These are phyloP conservation scores for Leptographium radiaticola DNA, from an alignment of 2,329 filamentous ascomycete genomes.

Conservation along the genomic window DNA sequence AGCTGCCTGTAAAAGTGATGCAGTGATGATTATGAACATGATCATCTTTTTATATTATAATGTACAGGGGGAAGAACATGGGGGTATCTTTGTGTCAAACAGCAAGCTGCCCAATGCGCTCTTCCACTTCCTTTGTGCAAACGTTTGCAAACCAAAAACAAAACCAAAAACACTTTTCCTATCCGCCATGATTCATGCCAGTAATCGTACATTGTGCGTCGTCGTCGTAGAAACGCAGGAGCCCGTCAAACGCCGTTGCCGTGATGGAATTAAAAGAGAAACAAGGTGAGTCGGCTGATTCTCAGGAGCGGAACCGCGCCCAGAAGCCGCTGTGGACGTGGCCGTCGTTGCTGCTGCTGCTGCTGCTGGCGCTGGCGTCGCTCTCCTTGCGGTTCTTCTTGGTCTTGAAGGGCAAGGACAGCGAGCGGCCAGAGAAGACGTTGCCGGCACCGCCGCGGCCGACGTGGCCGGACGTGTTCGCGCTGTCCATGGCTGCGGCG, in stretches of 20 bases:
- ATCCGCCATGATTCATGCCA: too few relatives aligned
- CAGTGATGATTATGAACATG: background rate
- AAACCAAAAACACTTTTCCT: background rate
- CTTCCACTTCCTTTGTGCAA: background rate
- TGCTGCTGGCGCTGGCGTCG: slow-evolving; percentile 16
- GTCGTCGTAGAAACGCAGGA: background rate
- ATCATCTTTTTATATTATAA: background rate
- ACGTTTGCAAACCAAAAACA: background rate
- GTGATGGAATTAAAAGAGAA: background rate
- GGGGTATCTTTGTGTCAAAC: background rate
- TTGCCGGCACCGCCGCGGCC: slow-evolving; percentile 55
- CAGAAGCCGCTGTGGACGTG: slow-evolving; percentile 19
- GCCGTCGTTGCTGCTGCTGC: slow-evolving; percentile 2
- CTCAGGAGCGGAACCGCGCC: slow-evolving; percentile 13
- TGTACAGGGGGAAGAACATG: too few relatives aligned
- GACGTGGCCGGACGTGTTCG: slow-evolving; percentile 42
- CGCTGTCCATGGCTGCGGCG: slow-evolving; percentile 37
- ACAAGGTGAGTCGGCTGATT: background rate
- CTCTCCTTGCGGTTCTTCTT: slow-evolving; percentile 15
- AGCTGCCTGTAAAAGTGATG: background rate
- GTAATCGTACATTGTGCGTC: too few relatives aligned
- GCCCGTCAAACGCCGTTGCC: background rate
- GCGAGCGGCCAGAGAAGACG: slow-evolving; percentile 18
- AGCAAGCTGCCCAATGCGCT: background rate
- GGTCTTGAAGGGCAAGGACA: slow-evolving; percentile 5